phyloP scores from a whole-genome alignment of 306 rosid genomes.

The Sindora glabra region DNA sequence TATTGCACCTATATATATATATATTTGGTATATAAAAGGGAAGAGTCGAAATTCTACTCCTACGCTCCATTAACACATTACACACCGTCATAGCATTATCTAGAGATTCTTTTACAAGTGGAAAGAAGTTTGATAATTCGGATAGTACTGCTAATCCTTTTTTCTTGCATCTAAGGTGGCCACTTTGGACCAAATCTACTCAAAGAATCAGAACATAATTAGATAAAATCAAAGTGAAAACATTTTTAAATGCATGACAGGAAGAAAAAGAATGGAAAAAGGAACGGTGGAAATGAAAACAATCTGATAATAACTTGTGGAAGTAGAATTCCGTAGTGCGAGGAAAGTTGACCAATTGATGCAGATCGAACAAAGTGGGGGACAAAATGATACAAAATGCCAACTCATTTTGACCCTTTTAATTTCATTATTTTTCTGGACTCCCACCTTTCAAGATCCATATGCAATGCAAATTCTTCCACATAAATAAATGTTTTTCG shows the following conservation, averaged over 20 bases:
- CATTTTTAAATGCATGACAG: constrained; percentile 17
- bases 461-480: constrained; percentile 11
- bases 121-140: neutral
- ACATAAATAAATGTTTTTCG: neutral
- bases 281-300: neutral
- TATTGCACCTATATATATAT: too few relatives aligned
- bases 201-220: neutral
- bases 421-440: constrained; percentile 14
- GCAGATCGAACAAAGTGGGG: constrained; percentile 22
- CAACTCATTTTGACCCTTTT: constrained; percentile 25
- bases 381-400: constrained; percentile 42
- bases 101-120: neutral
- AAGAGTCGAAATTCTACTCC: neutral
- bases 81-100: neutral
- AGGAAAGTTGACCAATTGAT: constrained; percentile 33
- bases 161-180: neutral
- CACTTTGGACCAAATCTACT: neutral
- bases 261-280: neutral
- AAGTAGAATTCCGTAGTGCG: constrained; percentile 3
- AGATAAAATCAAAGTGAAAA: neutral
- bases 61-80: neutral
- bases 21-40: too few relatives aligned
- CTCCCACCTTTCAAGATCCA: constrained; percentile 13
- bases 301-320: constrained; percentile 3
- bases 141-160: neutral